phyloP scores from a whole-genome alignment of 768 basidiomycete genomes.

The Neoboletus brunneissimus region DNA sequence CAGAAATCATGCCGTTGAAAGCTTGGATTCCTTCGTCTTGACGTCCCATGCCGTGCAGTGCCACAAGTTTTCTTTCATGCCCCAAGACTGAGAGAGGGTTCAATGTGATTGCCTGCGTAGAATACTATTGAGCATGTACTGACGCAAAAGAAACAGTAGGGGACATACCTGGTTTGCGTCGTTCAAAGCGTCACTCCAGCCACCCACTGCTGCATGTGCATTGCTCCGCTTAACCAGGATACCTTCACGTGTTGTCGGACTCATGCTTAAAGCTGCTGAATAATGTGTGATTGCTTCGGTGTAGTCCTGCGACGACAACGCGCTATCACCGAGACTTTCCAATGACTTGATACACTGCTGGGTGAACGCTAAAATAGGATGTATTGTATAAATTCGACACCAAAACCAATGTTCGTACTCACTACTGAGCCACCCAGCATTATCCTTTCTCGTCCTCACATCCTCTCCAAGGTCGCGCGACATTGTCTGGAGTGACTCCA shows the following conservation, averaged over 20 bases:
- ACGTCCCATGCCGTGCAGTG: slow-evolving; percentile 11
- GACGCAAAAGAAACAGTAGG: neutral
- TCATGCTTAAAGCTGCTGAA: neutral
- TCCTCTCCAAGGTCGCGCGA: neutral
- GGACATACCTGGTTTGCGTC: neutral
- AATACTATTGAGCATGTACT: neutral
- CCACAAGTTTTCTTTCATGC: neutral
- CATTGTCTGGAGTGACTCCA: neutral
- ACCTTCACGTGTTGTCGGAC: neutral
- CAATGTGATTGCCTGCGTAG: neutral
- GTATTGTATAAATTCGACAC: neutral
- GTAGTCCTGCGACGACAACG: neutral
- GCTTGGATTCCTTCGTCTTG: neutral
- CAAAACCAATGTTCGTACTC: neutral
- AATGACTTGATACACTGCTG: neutral
- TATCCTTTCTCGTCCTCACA: neutral
- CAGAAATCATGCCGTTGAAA: neutral
- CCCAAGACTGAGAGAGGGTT: neutral
- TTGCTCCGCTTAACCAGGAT: slow-evolving; percentile 2
- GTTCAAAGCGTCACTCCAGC: neutral
- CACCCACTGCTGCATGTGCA: neutral
- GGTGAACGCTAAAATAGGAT: neutral
- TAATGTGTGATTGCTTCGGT: neutral
- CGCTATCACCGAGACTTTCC: slow-evolving; percentile 1
- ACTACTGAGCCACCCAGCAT: slow-evolving; percentile 1